A percentile compares a stretch with the other conserved stretches of the same genome.
phyloP scores from a whole-genome alignment of 495 filamentous ascomycete genomes.

The Tuber brumale region DNA sequence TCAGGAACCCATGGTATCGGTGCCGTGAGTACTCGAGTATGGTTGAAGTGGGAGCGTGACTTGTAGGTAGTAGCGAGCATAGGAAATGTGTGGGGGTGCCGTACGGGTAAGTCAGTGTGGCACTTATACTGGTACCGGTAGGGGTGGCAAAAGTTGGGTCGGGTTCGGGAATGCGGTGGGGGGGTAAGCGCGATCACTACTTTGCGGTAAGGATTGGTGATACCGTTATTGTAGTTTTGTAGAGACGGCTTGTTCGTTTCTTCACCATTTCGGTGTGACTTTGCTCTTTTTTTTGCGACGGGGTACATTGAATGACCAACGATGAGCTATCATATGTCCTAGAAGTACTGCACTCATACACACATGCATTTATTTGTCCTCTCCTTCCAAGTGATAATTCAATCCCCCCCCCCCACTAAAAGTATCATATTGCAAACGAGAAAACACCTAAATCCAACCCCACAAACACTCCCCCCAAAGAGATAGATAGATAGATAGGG shows the following conservation, averaged over 20 bases:
- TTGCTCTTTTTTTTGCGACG: too few species aligned
- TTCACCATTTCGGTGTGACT: too few species aligned
- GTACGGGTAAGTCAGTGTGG: neutral
- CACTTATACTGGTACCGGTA: neutral
- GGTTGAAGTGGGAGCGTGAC: neutral
- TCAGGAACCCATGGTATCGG: too few species aligned
- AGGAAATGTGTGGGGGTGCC: too few species aligned
- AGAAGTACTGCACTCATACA: neutral
- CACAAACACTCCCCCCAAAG: neutral
- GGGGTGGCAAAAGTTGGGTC: neutral
- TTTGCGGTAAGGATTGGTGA: neutral
- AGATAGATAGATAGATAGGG: neutral
- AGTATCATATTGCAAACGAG: neutral
- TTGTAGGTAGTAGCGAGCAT: neutral
- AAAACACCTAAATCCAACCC: neutral
- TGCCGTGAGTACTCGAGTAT: neutral
- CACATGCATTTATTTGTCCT: neutral
- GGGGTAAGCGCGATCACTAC: neutral
- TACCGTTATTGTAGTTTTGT: too few species aligned
- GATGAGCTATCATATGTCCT: too few species aligned
- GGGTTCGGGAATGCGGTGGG: neutral
- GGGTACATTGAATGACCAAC: too few species aligned
- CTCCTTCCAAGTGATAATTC: neutral
- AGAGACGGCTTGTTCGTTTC: too few species aligned
- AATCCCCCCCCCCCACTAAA: neutral